Base-by-base conservation (phyloP, 495 filamentous ascomycete species). In the Penicillium psychrofluorescens region DNA sequence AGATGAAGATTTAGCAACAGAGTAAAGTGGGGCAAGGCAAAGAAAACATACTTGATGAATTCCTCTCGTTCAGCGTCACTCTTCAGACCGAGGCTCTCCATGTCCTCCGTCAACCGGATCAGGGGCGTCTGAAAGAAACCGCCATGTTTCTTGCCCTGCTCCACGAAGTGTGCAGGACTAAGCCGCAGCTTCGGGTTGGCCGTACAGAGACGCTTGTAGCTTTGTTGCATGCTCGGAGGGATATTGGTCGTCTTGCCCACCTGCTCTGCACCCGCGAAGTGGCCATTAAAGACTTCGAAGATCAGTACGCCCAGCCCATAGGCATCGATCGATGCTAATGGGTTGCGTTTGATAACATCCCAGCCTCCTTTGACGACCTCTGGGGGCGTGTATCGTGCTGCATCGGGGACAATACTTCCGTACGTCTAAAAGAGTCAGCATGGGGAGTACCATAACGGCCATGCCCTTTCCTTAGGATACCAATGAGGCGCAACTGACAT, bases 121-220 rank as follows among this genome's bases (percentile, higher is more conserved):
- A 97, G 64, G 3, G 91, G 80, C 0, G 85, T 95, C 52, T 95
- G 85, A 51, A 98, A 97, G 64, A 95, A 97, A 0, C 86, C 81
- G 8, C 89, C 86, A 43, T 63, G 77, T 36, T 88, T 83, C 48
- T 76, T 78, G 2, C 92, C 92, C 59, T 97, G 91, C 35, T 95
- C 90, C 6, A 95, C 72, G 55, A 96, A 96, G 50, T 90, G 83
- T 14, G 76, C 81, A 7, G 92, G 77, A 45, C 87, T 95, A 29
- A 95, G 64, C 49, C 92, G 75, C 11, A 85, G 72, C 61, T 95
- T 96, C 0, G 92, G 90, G 48, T 90, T 95, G n/a, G 83, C 75
- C 43, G 90, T 85, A 36, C 86, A 72, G 1, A 98, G 77, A 43
- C 90, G 80, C 56, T 88, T 94, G 64, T 96, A 97, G 54, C 82